These are phyloP conservation scores for Tulasnella sp. DNA, from an alignment of 768 basidiomycete genomes.

Conservation along the genomic window DNA sequence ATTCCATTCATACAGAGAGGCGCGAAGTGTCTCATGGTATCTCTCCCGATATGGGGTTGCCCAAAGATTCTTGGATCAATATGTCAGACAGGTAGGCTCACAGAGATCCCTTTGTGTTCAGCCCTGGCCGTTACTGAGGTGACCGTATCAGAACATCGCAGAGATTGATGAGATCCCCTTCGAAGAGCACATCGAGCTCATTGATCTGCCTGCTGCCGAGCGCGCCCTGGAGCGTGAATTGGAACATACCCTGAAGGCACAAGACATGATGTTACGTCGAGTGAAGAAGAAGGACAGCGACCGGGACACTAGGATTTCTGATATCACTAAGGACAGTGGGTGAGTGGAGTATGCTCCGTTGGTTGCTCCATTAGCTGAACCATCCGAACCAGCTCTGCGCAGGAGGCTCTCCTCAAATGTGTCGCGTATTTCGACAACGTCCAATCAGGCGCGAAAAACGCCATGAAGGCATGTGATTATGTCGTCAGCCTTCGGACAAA, in stretches of 20 bases:
- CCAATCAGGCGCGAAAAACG: conserved; percentile 51
- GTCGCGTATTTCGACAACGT: conserved; percentile 85
- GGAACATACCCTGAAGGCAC: conserved; percentile 80
- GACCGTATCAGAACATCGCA: conserved; percentile 62
- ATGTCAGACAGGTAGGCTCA: conserved; percentile 61
- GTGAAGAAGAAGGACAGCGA: conserved; percentile 67
- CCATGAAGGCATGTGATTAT: conserved; percentile 86
- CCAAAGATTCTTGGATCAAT: conserved; percentile 68
- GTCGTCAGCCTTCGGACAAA: conserved; percentile 72
- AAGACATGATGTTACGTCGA: conserved; percentile 67
- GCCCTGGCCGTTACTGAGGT: background rate
- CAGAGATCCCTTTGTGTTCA: background rate
- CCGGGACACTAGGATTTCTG: conserved; percentile 74
- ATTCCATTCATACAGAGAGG: conserved; percentile 95
- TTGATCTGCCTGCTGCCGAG: conserved; percentile 79
- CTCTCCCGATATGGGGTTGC: conserved; percentile 73
- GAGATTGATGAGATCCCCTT: conserved; percentile 95
- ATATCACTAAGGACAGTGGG: conserved; percentile 83
- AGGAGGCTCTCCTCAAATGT: conserved; percentile 87
- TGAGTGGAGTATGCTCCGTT: conserved; percentile 30
- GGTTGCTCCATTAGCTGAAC: background rate
- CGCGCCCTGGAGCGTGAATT: conserved; percentile 90
- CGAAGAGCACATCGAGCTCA: conserved; percentile 46
- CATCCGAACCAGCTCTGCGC: conserved; percentile 49
- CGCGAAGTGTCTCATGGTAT: conserved; percentile 87